Evolutionary conservation across 176 grass and related monocot genomes (phyloP), one percentile per base, ranked within the genome.

Genomic region (Thinopyrum elongatum): DNA sequence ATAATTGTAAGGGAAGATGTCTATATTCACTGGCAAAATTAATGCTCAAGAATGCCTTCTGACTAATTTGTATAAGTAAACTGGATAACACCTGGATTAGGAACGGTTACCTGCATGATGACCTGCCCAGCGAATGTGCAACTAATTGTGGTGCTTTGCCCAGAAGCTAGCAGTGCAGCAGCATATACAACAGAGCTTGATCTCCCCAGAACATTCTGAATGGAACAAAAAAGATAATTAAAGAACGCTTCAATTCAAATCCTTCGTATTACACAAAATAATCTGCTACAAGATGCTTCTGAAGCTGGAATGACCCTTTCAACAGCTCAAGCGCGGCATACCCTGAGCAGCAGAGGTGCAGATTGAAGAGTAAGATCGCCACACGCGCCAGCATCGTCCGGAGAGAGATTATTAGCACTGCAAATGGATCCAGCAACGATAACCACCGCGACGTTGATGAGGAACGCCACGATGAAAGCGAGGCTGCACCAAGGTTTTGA

Each of bases 61-160:
- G 2, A 64, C 65, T 51, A 27, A 8, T 49, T 7, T 59, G 4
- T 4, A 86, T 60, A 49, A n/a, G 22, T 42, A 60, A 23, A 27
- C 44, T 47, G 44, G 12, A 47, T 14, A 47, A 15, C 44, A 64
- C 14, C 6, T 82, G 8, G 38, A 14, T 1, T 47, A 47, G 44
- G 44, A 47, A 47, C 4, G 44, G 13, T 75, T 81, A 91, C 86
- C 93, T 94, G 74, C 90, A 94, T 94, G 79, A 98, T 98, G 69
- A 85, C 94, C 86, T 98, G 95, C 36, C 93, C 95, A 2, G 93
- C 95, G 19, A 93, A 98, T 38, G 93, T 98, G 80, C 95, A 94
- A 25, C 93, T 98, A 55, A 95, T 93, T 13, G 91, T 89, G 67
- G 93, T 94, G 91, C 95, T 95, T 81, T 98, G 95, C 42, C 95